phyloP scores from a whole-genome alignment of 345 rosid genomes.

The Linum lewisii region DNA sequence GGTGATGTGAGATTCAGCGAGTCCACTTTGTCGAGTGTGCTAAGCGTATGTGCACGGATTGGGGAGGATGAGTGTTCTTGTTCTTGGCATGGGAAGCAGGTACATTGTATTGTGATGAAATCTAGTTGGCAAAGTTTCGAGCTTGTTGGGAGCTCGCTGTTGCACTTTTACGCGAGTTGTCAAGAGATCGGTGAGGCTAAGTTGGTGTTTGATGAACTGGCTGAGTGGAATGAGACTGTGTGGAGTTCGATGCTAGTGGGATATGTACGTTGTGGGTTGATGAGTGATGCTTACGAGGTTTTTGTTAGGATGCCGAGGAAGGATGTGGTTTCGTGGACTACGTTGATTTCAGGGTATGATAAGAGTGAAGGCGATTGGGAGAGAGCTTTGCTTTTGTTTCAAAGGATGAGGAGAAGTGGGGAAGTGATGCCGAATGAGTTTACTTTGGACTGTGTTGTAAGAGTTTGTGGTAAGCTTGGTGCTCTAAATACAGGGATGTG shows the following conservation, averaged over 20 bases:
- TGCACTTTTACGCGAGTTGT: slow-evolving; percentile 34
- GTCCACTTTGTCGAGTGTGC: slow-evolving; percentile 17
- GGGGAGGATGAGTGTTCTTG: slow-evolving; percentile 15
- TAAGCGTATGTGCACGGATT: slow-evolving; percentile 28
- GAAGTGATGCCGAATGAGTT: slow-evolving; percentile 46
- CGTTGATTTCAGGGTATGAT: slow-evolving; percentile 36
- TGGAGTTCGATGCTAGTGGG: slow-evolving; percentile 42
- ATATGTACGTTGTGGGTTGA: slow-evolving; percentile 32
- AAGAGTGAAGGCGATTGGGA: slow-evolving; percentile 25
- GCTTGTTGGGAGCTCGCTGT: slow-evolving; percentile 37
- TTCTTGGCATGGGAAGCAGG: slow-evolving; percentile 25
- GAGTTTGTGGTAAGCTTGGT: slow-evolving; percentile 36
- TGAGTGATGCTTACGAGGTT: slow-evolving; percentile 33
- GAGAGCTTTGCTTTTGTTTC: slow-evolving; percentile 39
- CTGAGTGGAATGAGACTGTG: slow-evolving; percentile 23
- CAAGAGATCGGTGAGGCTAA: slow-evolving; percentile 23
- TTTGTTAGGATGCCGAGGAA: slow-evolving; percentile 33
- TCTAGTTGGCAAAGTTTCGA: slow-evolving; percentile 31
- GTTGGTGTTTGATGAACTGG: slow-evolving; percentile 32
- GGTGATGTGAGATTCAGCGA: slow-evolving; percentile 24
- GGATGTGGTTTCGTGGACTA: slow-evolving; percentile 43
- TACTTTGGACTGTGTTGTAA: slow-evolving; percentile 39
- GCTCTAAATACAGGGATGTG: slow-evolving; percentile 23
- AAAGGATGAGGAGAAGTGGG: slow-evolving; percentile 27
- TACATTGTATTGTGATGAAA: slow-evolving; percentile 33